Evolutionary conservation across 1,284 basidiomycete species (phyloP), one percentile per base, ranked within the genome.

Genomic region (Heterobasidion parviporum): DNA sequence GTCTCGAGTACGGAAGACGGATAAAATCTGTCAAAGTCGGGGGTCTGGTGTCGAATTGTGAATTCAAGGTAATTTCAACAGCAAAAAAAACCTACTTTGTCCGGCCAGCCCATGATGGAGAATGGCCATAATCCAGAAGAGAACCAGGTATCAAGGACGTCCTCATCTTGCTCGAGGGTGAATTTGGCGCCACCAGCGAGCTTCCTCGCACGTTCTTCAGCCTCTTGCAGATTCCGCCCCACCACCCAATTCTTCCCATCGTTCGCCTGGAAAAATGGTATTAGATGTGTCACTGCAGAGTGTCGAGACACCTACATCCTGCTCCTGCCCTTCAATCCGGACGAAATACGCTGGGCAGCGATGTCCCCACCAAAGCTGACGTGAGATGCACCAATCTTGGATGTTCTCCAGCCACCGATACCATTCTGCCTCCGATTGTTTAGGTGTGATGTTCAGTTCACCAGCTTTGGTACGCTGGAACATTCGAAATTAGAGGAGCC

Each of bases 351-450:
- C 97, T 8, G 97, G 97, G 69, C 87, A 91, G 59, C 96, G 83
- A 70, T 99, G 97, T 52, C 97, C 96, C 96, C 96, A 99, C 97
- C 97, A 99, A 12, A 99, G 80, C 69, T 99, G 97, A 58, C 97
- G 90, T 8, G 95, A 98, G 64, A 99, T 91, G 75, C 97, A 99
- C 97, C 97, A 99, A 69, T 99, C 97, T 72, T 98, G 94, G 63
- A 98, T 94, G 64, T 83, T 85, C 63, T 96, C 94, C 59, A 99
- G 78, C 97, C 97, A 99, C 58, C 93, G 81, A 70, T 90, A 95
- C 94, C 96, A 99, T 57, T 99, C 96, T 54, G 83, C 84, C 67
- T 97, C 94, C 9, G 90, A 95, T 50, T 82, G 76, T 65, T 90
- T 90, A 2, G 97, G 97, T 18, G 79, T 75, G 63, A 99, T 94